Percentiles rank a stretch among this genome's conserved stretches.
phyloP scores from a whole-genome alignment of 148 eudicot genomes.

The Persicaria tinctoria region DNA sequence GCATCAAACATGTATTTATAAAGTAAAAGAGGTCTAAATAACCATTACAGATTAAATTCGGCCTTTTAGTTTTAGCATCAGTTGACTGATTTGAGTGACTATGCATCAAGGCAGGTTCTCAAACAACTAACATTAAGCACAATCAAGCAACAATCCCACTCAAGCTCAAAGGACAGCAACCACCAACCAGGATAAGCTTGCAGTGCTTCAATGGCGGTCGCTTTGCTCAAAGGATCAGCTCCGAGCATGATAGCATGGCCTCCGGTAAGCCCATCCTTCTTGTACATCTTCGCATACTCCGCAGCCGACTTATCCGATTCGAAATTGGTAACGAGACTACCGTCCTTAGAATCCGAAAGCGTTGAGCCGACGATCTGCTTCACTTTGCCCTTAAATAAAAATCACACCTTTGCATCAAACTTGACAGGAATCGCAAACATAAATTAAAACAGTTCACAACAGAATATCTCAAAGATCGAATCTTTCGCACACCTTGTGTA shows the following conservation, averaged over 20 bases:
- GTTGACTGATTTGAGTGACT: neutral
- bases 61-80: neutral
- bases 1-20: too few relatives aligned
- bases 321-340: constrained; percentile 13
- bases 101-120: neutral
- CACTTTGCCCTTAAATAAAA: constrained; percentile 16
- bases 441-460: neutral
- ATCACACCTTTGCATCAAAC: neutral
- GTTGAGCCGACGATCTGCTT: constrained; percentile 19
- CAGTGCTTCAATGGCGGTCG: constrained; percentile 11
- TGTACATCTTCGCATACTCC: constrained; percentile 14
- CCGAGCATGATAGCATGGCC: constrained; percentile 22
- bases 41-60: neutral
- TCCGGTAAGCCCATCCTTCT: constrained; percentile 10
- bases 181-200: constrained; percentile 19
- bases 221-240: constrained; percentile 18
- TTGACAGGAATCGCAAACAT: neutral
- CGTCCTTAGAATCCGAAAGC: constrained; percentile 12
- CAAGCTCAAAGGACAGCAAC: neutral
- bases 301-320: constrained; percentile 16
- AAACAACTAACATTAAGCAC: neutral
- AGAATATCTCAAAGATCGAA: constrained; percentile 2
- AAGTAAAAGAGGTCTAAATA: too few relatives aligned
- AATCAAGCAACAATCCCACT: neutral
- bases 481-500: constrained; percentile 40